Evolutionary conservation across 2,329 filamentous ascomycete genomes (phyloP).

Genomic region (Lasiodiplodia sp.): DNA sequence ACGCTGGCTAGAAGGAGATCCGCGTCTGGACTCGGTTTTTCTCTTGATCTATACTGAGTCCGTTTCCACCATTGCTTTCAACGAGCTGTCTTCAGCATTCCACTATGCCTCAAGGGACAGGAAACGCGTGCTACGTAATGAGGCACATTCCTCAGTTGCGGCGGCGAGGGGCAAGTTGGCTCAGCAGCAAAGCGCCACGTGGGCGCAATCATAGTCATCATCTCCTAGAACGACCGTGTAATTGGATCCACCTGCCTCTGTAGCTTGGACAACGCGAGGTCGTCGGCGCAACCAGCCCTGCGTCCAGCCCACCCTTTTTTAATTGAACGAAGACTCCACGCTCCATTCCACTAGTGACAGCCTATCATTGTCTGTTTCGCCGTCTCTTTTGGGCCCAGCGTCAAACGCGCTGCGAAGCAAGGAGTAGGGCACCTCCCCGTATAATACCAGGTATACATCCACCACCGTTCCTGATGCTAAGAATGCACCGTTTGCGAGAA

Average conservation of each 20-base stretch:
- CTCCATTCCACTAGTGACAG: background rate
- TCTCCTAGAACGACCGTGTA: background rate
- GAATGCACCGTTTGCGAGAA: conserved; percentile 13
- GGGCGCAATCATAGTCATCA: background rate
- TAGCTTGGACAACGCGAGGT: background rate
- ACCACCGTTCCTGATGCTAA: conserved; percentile 4
- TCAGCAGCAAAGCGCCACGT: conserved; percentile 5
- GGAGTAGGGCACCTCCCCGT: conserved; percentile 10
- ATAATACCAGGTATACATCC: conserved; percentile 23
- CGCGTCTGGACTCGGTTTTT: background rate
- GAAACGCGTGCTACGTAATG: background rate
- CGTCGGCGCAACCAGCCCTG: background rate
- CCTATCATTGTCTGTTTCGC: background rate
- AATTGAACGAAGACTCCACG: background rate
- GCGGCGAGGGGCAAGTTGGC: conserved; percentile 1
- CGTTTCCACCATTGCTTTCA: background rate
- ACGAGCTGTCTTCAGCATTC: background rate
- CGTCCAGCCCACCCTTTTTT: background rate
- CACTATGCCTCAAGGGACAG: background rate
- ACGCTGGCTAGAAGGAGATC: background rate
- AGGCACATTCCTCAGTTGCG: conserved; percentile 15
- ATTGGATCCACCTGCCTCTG: background rate
- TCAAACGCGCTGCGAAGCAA: conserved; percentile 17
- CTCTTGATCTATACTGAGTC: background rate
- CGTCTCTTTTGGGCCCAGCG: background rate